Evolutionary conservation across 345 rosid species (phyloP), one percentile per base, ranked within the genome.

Genomic region (Mallotus nudiflorus): DNA sequence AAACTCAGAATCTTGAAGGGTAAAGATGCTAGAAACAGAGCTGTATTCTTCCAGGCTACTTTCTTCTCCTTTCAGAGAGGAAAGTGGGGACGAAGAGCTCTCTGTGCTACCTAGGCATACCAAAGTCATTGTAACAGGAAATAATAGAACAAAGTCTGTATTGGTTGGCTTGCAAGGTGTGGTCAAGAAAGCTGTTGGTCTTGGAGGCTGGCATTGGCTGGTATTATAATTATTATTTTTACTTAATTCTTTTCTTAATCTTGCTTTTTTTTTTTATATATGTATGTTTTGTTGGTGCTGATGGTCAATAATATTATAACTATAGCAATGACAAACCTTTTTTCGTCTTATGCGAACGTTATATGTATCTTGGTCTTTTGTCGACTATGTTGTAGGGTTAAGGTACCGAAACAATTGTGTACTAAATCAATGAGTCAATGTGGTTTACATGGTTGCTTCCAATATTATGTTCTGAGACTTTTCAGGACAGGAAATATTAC

Each of bases 141-240:
- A 88, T 75, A 88, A 88, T 66, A 77, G 92, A 67, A 88, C 92
- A 19, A 88, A 85, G 63, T 88, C 92, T 35, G 92, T 85, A 22
- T 59, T 88, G 62, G 92, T 88, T 54, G 92, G 92, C 28, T 74
- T 85, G 51, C 88, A 88, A 73, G 92, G 92, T 14, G 92, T 88
- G 33, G 92, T 88, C 53, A 88, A 88, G 87, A 88, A 88, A 75
- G 92, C 88, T 60, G 88, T 88, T 28, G 92, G 92, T 14, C 89
- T 88, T 15, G 92, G 92, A 27, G 92, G 92, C 68, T 88, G 92
- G 92, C 92, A 88, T 74, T 88, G 92, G 92, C 90, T 88, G 90
- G 92, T 88, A 85, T 42, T 9, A 15, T 55, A 6, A 0, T 5
- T 40, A 13, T 42, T 24, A 62, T 25, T 24, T 39, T 42, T 62